Conservation (phyloP, 192 early-diverging fungal species). For the Backusella macrospora region DNA sequence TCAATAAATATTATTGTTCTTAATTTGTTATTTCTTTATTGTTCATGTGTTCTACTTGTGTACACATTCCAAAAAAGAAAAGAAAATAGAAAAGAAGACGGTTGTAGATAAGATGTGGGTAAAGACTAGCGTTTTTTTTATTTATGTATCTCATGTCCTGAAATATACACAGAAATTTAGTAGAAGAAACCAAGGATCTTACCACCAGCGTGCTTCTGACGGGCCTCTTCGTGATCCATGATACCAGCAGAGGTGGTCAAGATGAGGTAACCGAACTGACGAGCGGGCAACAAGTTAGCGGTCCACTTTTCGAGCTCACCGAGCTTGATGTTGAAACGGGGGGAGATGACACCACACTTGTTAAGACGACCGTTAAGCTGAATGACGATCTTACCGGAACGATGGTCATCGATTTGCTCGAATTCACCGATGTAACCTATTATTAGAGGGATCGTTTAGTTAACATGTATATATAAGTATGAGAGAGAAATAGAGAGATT, state of each 20-base stretch:
- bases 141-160: too few species aligned
- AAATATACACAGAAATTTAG: conserved; percentile 43
- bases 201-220: conserved; percentile 96
- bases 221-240: conserved; percentile 99
- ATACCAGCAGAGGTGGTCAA: conserved; percentile 95
- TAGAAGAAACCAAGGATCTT: conserved; percentile 97
- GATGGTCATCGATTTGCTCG: conserved; percentile 98
- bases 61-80: too few species aligned
- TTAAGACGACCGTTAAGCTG: conserved; percentile 98
- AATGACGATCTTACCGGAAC: conserved; percentile 96
- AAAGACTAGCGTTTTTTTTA: too few species aligned
- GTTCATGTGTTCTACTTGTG: too few species aligned
- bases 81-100: too few species aligned
- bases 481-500: not conserved
- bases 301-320: conserved; percentile 96
- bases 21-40: not conserved
- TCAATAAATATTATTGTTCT: conserved; percentile 2
- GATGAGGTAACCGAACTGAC: conserved; percentile 97
- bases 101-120: too few species aligned
- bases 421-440: conserved; percentile 98
- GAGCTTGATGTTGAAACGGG: conserved; percentile 97
- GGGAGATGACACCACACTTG: conserved; percentile 99
- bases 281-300: conserved; percentile 94
- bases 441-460: not conserved
- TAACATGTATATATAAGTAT: not conserved